These are phyloP conservation scores for Farysia itapuensis DNA, from an alignment of 1,284 basidiomycete genomes.

Conservation along the genomic window DNA sequence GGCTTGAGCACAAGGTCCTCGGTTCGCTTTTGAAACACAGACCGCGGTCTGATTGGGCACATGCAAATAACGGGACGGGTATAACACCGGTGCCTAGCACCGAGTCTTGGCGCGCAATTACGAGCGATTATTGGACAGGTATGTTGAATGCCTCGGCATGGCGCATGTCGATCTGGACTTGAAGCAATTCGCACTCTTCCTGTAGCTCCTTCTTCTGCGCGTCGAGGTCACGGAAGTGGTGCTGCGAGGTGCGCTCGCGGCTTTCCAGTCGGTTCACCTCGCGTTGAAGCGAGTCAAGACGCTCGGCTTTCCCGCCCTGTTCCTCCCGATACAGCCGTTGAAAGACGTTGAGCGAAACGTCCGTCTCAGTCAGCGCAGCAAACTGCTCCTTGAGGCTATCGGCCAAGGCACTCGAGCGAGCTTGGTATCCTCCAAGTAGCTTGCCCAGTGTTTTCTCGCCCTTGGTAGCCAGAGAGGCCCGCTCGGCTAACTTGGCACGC, in stretches of 20 bases:
- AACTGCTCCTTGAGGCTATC: conserved; percentile 59
- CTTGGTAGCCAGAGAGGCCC: conserved; percentile 79
- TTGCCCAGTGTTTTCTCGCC: conserved; percentile 87
- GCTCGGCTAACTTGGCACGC: conserved; percentile 76
- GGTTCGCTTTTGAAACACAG: no score
- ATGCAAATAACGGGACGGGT: no score
- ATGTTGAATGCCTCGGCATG: conserved; percentile 42
- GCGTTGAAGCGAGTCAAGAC: conserved; percentile 35
- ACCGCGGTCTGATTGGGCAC: no score
- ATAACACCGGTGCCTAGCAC: no score
- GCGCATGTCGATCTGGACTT: conserved; percentile 56
- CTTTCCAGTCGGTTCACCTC: conserved; percentile 47
- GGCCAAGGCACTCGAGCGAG: conserved; percentile 71
- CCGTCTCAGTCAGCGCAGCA: conserved; percentile 26
- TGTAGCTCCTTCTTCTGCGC: conserved; percentile 27
- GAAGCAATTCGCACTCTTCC: conserved; percentile 45
- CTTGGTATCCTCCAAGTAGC: conserved; percentile 85
- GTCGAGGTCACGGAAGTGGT: conserved; percentile 35
- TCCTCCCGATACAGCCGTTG: conserved; percentile 44
- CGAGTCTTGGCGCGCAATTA: no score
- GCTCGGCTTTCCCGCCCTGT: conserved; percentile 36
- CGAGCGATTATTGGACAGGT: no score
- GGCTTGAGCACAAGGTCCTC: no score
- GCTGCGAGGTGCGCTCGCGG: conserved; percentile 43
- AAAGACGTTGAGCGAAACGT: conserved; percentile 40